Evolutionary conservation across 768 basidiomycete genomes (phyloP).

Genomic region (Macrocybe gigantea): DNA sequence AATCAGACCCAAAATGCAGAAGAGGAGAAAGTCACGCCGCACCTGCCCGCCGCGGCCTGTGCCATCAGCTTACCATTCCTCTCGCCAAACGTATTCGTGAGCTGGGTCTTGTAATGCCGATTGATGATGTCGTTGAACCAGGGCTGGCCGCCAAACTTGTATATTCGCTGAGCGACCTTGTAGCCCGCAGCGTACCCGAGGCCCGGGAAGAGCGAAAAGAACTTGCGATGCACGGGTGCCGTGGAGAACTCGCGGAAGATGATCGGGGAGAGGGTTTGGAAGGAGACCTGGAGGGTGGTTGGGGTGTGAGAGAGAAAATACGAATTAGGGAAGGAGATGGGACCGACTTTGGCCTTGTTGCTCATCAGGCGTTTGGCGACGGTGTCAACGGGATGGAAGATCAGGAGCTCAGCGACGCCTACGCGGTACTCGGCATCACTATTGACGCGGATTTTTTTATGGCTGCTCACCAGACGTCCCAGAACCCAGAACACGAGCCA

Average conservation of each 20-base stretch:
- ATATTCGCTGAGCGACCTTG: constrained; percentile 89
- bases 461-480: constrained; percentile 78
- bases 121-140: constrained; percentile 93
- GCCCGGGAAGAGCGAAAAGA: constrained; percentile 94
- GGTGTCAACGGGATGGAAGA: constrained; percentile 96
- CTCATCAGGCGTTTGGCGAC: constrained; percentile 99
- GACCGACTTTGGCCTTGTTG: constrained; percentile 76
- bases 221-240: constrained; percentile 58
- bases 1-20: constrained; percentile 1
- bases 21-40: constrained; percentile 1
- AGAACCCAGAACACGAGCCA: constrained; percentile 87
- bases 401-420: constrained; percentile 93
- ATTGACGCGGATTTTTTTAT: neutral
- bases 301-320: neutral
- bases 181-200: constrained; percentile 98
- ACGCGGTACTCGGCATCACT: constrained; percentile 1
- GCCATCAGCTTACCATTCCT: constrained; percentile 94
- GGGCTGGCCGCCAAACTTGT: constrained; percentile 99
- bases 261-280: constrained; percentile 61
- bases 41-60: constrained; percentile 94
- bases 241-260: constrained; percentile 84
- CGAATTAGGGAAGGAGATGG: constrained; percentile 1
- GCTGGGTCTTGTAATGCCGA: constrained; percentile 73
- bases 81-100: constrained; percentile 85
- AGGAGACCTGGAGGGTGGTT: constrained; percentile 43